A percentile compares a stretch with the other conserved stretches of the same genome.
These are phyloP conservation scores for Boletus vinaceobasis DNA, from an alignment of 768 basidiomycete species.

Conservation along the genomic window DNA sequence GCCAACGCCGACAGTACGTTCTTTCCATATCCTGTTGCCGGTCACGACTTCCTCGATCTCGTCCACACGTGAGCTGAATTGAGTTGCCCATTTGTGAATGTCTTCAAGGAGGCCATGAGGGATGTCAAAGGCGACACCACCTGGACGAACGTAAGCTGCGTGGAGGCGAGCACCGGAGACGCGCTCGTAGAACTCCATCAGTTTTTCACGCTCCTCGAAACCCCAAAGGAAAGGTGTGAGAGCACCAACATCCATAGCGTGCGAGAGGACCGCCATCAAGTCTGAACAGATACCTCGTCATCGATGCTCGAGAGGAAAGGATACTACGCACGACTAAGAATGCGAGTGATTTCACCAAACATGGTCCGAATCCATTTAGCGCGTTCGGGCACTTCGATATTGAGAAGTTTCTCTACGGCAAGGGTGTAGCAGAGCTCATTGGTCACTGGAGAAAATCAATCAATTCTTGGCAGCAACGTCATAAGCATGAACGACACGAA, in stretches of 20 bases:
- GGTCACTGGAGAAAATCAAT: constrained; percentile 66
- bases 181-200: constrained; percentile 99
- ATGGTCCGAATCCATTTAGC: constrained; percentile 98
- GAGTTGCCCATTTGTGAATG: constrained; percentile 97
- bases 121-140: constrained; percentile 96
- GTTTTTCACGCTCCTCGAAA: constrained; percentile 99
- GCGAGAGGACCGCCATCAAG: constrained; percentile 94
- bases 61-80: constrained; percentile 86
- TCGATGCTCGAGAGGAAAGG: background rate
- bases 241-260: constrained; percentile 96
- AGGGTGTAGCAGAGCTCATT: constrained; percentile 97
- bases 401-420: constrained; percentile 96
- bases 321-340: constrained; percentile 76
- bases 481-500: constrained; percentile 37
- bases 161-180: constrained; percentile 97
- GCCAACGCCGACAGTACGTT: constrained; percentile 87
- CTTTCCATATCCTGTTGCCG: constrained; percentile 98
- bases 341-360: constrained; percentile 95
- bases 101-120: constrained; percentile 99
- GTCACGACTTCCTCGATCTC: constrained; percentile 98
- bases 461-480: background rate
- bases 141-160: constrained; percentile 95
- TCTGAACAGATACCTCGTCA: constrained; percentile 42
- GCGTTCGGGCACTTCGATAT: constrained; percentile 93
- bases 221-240: constrained; percentile 99